A percentile compares a stretch with the other conserved stretches of the same genome.
phyloP scores from a whole-genome alignment of 805 yeast species.

The Candida arabinofermentans region DNA sequence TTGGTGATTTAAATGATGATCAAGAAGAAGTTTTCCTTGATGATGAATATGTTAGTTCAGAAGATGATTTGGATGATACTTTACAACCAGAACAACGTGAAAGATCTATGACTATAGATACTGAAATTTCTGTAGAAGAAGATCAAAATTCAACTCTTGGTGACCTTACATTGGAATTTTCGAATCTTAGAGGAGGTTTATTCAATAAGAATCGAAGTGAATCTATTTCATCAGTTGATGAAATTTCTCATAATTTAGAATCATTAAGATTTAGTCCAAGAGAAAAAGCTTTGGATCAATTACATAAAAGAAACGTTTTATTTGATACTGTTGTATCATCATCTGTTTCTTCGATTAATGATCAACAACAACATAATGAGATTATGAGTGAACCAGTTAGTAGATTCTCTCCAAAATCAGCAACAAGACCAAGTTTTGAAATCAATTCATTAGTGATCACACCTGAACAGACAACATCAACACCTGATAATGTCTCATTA shows the following conservation, averaged over 20 bases:
- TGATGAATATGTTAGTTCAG: slow-evolving; percentile 1
- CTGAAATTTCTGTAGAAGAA: background rate
- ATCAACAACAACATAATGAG: background rate
- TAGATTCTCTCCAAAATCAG: background rate
- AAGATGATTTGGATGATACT: slow-evolving; percentile 1
- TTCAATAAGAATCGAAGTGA: background rate
- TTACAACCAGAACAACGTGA: background rate
- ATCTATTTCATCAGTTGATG: background rate
- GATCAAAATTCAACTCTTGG: background rate
- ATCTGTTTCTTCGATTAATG: background rate
- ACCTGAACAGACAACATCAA: background rate
- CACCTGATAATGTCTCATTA: background rate
- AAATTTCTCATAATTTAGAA: background rate
- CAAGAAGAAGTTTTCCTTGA: slow-evolving; percentile 5
- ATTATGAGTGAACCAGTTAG: background rate
- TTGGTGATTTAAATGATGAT: slow-evolving; percentile 2
- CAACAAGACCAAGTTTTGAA: background rate
- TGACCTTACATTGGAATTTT: background rate
- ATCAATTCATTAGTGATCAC: background rate
- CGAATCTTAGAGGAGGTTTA: background rate
- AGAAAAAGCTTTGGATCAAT: background rate
- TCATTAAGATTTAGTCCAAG: background rate
- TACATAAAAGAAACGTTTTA: background rate
- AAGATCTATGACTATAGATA: background rate
- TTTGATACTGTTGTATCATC: background rate